Percentiles rank a stretch among this genome's conserved stretches.
Conservation (phyloP, 768 basidiomycete species). For the Sporobolomyces roseus region DNA sequence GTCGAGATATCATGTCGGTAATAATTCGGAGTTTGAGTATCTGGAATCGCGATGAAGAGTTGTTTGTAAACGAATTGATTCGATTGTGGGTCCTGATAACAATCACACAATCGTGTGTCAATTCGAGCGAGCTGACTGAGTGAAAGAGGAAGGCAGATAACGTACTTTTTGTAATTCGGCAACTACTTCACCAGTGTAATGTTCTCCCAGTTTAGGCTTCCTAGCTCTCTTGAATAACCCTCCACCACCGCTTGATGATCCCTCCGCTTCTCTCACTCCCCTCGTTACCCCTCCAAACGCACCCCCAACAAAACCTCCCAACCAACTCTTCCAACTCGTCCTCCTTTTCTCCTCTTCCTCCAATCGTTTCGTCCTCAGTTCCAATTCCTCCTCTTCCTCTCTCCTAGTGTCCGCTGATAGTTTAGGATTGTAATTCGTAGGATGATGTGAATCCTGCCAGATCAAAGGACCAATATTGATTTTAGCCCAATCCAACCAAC, state of each 20-base stretch:
- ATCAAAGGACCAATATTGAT: constrained; percentile 32
- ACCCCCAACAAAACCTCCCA: too few relatives aligned
- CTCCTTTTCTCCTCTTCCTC: not conserved
- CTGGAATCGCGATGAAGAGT: constrained; percentile 38
- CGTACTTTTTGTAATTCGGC: constrained; percentile 39
- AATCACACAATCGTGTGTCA: too few relatives aligned
- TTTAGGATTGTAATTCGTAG: constrained; percentile 17
- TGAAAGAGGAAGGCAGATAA: not conserved
- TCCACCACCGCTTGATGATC: not conserved
- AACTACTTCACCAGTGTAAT: constrained; percentile 30
- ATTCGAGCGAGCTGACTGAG: too few relatives aligned
- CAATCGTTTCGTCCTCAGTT: too few relatives aligned
- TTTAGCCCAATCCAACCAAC: constrained; percentile 32
- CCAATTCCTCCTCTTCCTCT: not conserved
- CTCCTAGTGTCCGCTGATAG: not conserved
- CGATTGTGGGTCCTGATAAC: constrained; percentile 26
- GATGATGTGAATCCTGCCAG: constrained; percentile 29
- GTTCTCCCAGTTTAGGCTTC: constrained; percentile 36
- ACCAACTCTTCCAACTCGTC: constrained; percentile 3
- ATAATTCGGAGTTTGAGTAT: constrained; percentile 18
- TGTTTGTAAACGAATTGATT: constrained; percentile 40
- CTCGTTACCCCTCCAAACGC: constrained; percentile 11
- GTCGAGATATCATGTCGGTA: constrained; percentile 36
- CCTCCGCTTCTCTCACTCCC: not conserved
- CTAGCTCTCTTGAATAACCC: constrained; percentile 29